Conservation (phyloP, 805 yeast genomes). For the Wickerhamomyces sydowiorum region DNA sequence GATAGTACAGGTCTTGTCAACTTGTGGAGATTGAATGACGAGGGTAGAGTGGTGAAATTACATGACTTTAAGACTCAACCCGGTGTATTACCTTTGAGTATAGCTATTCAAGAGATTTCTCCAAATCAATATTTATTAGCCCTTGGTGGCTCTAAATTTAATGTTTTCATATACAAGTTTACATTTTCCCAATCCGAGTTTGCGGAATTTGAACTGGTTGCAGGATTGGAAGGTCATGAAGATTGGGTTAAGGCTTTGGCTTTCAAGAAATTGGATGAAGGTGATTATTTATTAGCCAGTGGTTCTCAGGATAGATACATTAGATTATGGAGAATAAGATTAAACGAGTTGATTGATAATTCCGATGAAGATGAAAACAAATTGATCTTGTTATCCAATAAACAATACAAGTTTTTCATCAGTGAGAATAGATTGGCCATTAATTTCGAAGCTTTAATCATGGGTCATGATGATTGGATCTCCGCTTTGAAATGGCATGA, state of each 20-base stretch:
- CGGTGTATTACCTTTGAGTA: slow-evolving; percentile 46
- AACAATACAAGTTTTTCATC: slow-evolving; percentile 56
- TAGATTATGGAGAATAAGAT: slow-evolving; percentile 75
- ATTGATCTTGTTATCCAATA: slow-evolving; percentile 58
- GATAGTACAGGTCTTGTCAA: slow-evolving; percentile 55
- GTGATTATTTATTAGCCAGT: slow-evolving; percentile 66
- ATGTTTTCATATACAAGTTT: slow-evolving; percentile 51
- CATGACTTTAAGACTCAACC: slow-evolving; percentile 29
- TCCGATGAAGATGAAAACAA: slow-evolving; percentile 48
- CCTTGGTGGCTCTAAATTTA: slow-evolving; percentile 64
- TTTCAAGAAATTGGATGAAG: slow-evolving; percentile 41
- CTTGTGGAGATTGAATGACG: slow-evolving; percentile 39
- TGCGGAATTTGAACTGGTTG: slow-evolving; percentile 31
- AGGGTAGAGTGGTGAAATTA: slow-evolving; percentile 19
- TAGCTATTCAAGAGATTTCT: slow-evolving; percentile 28
- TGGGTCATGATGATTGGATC: slow-evolving; percentile 99
- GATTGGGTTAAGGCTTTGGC: slow-evolving; percentile 87
- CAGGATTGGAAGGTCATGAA: slow-evolving; percentile 82
- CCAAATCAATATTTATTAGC: slow-evolving; percentile 43
- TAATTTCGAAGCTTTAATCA: slow-evolving; percentile 84
- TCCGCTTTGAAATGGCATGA: slow-evolving; percentile 76
- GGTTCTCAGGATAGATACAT: slow-evolving; percentile 94
- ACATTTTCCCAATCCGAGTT: slow-evolving; percentile 12
- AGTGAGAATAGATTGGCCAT: slow-evolving; percentile 42
- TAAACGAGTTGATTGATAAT: slow-evolving; percentile 49